Conservation (phyloP, 805 yeast genomes). For the Candida verbasci region DNA sequence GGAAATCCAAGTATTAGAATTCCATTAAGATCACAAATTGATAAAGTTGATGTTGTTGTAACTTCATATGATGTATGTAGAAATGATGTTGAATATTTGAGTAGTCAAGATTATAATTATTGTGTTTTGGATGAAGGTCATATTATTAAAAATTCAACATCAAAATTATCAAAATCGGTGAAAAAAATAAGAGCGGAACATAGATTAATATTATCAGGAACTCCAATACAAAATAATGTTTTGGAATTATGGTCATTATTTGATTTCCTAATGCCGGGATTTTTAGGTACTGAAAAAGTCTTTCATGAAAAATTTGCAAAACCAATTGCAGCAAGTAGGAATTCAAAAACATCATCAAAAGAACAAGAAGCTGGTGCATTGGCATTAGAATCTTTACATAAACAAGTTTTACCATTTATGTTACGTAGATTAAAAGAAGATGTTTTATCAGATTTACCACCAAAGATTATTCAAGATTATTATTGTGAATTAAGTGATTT, state of each 20-base stretch:
- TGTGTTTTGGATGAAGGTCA: conserved; percentile 98
- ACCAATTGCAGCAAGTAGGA: conserved; percentile 92
- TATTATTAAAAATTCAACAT: conserved; percentile 85
- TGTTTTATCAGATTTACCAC: conserved; percentile 92
- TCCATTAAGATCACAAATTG: conserved; percentile 48
- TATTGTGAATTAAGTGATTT: conserved; percentile 92
- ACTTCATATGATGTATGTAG: conserved; percentile 96
- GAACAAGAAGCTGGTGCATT: conserved; percentile 97
- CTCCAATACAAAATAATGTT: conserved; percentile 97
- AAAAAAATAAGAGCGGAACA: conserved; percentile 82
- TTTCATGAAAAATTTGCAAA: conserved; percentile 96
- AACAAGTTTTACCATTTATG: conserved; percentile 95
- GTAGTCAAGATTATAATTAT: conserved; percentile 71
- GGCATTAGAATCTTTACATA: conserved; percentile 92
- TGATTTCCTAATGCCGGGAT: conserved; percentile 98
- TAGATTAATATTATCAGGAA: conserved; percentile 87
- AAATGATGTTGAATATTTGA: conserved; percentile 71
- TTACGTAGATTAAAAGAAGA: conserved; percentile 94
- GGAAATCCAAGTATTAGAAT: conserved; percentile 82
- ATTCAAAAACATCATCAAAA: conserved; percentile 79
- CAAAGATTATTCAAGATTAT: conserved; percentile 96
- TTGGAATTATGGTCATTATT: conserved; percentile 95
- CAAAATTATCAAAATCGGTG: conserved; percentile 86
- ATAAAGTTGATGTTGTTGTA: conserved; percentile 74
- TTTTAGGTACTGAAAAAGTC: conserved; percentile 88